Evolutionary conservation across 352 stramenopile genomes (phyloP).

Genomic region (Peronospora belbahrii): DNA sequence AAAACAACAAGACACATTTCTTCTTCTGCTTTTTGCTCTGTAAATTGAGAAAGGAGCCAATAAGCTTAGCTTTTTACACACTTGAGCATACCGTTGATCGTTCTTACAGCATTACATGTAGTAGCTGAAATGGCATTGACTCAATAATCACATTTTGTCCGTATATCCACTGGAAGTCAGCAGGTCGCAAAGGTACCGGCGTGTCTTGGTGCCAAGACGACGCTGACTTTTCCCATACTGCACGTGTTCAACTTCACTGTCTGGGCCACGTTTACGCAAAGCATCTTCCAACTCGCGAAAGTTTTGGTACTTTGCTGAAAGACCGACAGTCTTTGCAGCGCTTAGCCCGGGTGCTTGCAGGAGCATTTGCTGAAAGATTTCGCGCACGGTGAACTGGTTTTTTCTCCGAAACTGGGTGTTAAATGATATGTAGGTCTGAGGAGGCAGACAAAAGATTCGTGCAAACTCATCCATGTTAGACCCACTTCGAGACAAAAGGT

Average conservation of each 20-base stretch:
- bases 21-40: too few relatives aligned
- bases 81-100: too few relatives aligned
- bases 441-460: conserved; percentile 39
- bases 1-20: too few relatives aligned
- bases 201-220: conserved; percentile 33
- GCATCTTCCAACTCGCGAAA: conserved; percentile 43
- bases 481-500: conserved; percentile 7
- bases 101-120: too few relatives aligned
- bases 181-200: conserved; percentile 27
- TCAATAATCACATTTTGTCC: conserved; percentile 10
- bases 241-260: conserved; percentile 36
- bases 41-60: too few relatives aligned
- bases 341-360: conserved; percentile 63
- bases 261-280: conserved; percentile 23
- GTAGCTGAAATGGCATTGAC: neutral
- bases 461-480: conserved; percentile 14
- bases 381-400: conserved; percentile 51
- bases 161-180: conserved; percentile 31
- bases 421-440: conserved; percentile 47
- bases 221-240: conserved; percentile 43
- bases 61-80: too few relatives aligned
- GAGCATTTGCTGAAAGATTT: conserved; percentile 82
- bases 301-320: conserved; percentile 39
- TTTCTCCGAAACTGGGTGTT: conserved; percentile 76
- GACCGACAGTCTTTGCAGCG: conserved; percentile 38